Percentiles rank a stretch among this genome's conserved stretches.
Evolutionary conservation across 176 grass and related monocot genomes (phyloP).

Genomic region (Oryza glumipatula): DNA sequence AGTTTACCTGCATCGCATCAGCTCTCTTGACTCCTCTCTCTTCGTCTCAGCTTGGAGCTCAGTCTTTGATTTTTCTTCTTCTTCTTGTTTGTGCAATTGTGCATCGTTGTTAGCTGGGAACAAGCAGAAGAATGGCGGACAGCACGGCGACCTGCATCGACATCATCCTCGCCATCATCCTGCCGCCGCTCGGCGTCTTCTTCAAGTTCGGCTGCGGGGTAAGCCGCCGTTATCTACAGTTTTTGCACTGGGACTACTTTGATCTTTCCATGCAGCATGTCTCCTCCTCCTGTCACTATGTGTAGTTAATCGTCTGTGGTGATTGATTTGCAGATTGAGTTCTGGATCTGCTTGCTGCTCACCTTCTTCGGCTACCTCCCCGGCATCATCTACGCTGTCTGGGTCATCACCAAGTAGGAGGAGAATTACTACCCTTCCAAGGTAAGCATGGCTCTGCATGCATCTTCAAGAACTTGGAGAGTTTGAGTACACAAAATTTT

Average conservation of each 20-base stretch:
- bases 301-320: background rate
- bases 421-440: background rate
- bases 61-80: too few species aligned
- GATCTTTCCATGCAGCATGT: background rate
- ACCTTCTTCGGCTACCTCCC: slow-evolving; percentile 82
- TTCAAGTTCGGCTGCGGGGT: slow-evolving; percentile 88
- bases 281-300: background rate
- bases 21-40: background rate
- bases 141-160: slow-evolving; percentile 80
- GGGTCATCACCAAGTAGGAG: slow-evolving; percentile 73
- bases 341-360: slow-evolving; percentile 88
- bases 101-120: background rate
- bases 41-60: too few species aligned
- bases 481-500: background rate
- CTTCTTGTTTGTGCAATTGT: background rate
- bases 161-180: slow-evolving; percentile 92
- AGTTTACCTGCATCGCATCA: background rate
- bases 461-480: background rate
- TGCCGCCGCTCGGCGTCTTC: slow-evolving; percentile 96
- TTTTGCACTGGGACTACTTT: background rate
- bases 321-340: slow-evolving; percentile 57
- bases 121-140: slow-evolving; percentile 50
- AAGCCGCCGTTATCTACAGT: background rate
- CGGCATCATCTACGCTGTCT: slow-evolving; percentile 90
- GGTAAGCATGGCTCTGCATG: slow-evolving; percentile 7